Conservation (phyloP, 139 green algal species). For the Eudorina sp. region DNA sequence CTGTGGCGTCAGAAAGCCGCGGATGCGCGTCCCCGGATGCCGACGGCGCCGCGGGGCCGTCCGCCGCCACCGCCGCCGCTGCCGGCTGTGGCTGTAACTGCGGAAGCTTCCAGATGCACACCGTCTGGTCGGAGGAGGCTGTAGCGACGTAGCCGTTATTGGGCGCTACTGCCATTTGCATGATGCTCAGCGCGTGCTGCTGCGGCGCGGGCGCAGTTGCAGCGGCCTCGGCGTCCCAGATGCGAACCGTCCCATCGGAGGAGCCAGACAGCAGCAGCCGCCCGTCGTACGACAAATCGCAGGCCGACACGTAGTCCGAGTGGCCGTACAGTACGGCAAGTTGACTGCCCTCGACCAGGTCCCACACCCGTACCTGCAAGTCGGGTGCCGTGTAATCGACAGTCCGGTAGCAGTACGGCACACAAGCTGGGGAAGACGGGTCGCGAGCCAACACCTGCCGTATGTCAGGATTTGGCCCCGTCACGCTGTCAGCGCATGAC, state of each 20-base stretch:
- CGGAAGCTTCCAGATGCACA: constrained; percentile 24
- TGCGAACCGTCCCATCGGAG: constrained; percentile 4
- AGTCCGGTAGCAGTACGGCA: no score
- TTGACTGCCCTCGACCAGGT: not conserved
- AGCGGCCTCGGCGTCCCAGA: not conserved
- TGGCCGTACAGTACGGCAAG: constrained; percentile 4
- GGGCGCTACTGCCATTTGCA: constrained; percentile 16
- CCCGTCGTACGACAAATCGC: not conserved
- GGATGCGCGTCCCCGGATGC: not conserved
- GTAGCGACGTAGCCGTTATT: constrained; percentile 29
- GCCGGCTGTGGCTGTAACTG: not conserved
- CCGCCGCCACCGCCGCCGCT: not conserved
- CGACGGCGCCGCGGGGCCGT: not conserved
- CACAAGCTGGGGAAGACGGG: no score
- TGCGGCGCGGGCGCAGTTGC: not conserved
- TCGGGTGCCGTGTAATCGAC: no score
- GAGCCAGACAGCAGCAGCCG: not conserved
- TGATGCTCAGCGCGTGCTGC: not conserved
- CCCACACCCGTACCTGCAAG: constrained; percentile 24
- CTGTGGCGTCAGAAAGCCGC: no score
- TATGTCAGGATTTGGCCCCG: no score
- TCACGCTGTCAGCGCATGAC: no score
- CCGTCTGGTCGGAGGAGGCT: constrained; percentile 4
- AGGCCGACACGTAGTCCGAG: not conserved
- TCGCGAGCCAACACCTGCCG: no score